Base-by-base conservation (phyloP, 2,329 filamentous ascomycete species). In the Talaromyces marneffei region DNA sequence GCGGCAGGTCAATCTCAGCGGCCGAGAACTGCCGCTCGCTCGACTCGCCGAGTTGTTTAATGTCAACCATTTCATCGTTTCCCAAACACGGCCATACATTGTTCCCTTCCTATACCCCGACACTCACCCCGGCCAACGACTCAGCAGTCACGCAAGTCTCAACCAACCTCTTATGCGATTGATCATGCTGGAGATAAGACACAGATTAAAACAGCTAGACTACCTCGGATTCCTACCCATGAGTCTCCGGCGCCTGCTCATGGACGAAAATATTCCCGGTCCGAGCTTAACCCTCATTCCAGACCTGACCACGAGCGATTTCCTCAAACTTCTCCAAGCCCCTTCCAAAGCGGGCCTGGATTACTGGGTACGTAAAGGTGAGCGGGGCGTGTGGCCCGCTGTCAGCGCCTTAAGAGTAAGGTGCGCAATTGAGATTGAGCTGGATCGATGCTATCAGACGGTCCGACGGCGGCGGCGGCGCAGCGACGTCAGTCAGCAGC, bases 41-140 rank as follows among this genome's bases (percentile, higher is more conserved):
- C 85, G 90, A 40, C 87, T 94, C 31, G 85, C 88, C 6, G 89
- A 93, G 75, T 83, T 93, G 10, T 94, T 94, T 82, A 95, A 95
- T 72, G 90, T 95, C 58, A 95, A 96, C 71, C 92, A 97, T 78
- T 97, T 95, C 76, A 91, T 97, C 65, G 87, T 97, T 66, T 94
- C 90, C 66, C 93, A 97, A 77, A 92, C 93, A 0, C 84, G 92
- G 2, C 93, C 93, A 0, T 96, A 96, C 74, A 81, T 96, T 16
- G 87, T 93, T 29, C 92, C 92, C 0, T 94, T 96, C 68, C 80
- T 95, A 4, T 86, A 88, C 64, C 89, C 87, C 50, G 90, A 93
- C 67, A 86, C 92, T 78, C 89, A 92, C 74, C 88, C 90, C 0
- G 67, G 83, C 81, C 71, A 83, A 79, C 67, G 83, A 79, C 73